phyloP scores from a whole-genome alignment of 805 yeast species.

The Cyberlindnera amylophila region DNA sequence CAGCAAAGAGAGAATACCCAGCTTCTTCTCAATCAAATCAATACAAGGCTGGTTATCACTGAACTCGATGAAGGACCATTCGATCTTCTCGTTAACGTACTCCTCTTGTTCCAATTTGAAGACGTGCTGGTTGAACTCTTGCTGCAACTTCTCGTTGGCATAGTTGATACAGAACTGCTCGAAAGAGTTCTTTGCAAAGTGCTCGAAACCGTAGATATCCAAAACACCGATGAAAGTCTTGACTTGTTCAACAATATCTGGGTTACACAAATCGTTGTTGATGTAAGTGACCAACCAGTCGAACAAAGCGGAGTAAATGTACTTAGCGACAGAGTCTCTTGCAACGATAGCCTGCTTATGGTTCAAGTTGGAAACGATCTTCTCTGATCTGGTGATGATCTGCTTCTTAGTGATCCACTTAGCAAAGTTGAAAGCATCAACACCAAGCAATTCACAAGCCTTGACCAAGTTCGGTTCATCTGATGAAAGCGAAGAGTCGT shows the following conservation, averaged over 20 bases:
- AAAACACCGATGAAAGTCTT: slow-evolving; percentile 88
- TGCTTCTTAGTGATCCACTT: slow-evolving; percentile 94
- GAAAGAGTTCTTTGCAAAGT: slow-evolving; percentile 88
- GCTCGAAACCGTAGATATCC: slow-evolving; percentile 97
- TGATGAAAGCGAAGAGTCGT: slow-evolving; percentile 72
- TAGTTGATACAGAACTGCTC: slow-evolving; percentile 97
- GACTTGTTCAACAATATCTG: slow-evolving; percentile 55
- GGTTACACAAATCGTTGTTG: slow-evolving; percentile 77
- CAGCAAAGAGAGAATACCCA: slow-evolving; percentile 82
- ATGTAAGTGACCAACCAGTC: slow-evolving; percentile 92
- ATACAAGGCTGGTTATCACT: slow-evolving; percentile 97
- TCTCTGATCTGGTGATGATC: slow-evolving; percentile 87
- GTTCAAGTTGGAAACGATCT: slow-evolving; percentile 77
- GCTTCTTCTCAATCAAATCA: slow-evolving; percentile 79
- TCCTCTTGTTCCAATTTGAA: slow-evolving; percentile 97
- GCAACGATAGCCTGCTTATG: slow-evolving; percentile 85
- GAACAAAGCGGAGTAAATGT: slow-evolving; percentile 84
- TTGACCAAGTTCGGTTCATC: slow-evolving; percentile 83
- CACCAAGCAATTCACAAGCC: slow-evolving; percentile 81
- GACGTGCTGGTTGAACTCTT: slow-evolving; percentile 95
- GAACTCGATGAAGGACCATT: slow-evolving; percentile 95
- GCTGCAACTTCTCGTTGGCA: slow-evolving; percentile 95
- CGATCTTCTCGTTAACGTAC: slow-evolving; percentile 84
- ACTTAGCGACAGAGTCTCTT: slow-evolving; percentile 95
- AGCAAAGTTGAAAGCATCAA: slow-evolving; percentile 68